Conservation (phyloP, 441 rosid genomes). For the Manihot esculenta region DNA sequence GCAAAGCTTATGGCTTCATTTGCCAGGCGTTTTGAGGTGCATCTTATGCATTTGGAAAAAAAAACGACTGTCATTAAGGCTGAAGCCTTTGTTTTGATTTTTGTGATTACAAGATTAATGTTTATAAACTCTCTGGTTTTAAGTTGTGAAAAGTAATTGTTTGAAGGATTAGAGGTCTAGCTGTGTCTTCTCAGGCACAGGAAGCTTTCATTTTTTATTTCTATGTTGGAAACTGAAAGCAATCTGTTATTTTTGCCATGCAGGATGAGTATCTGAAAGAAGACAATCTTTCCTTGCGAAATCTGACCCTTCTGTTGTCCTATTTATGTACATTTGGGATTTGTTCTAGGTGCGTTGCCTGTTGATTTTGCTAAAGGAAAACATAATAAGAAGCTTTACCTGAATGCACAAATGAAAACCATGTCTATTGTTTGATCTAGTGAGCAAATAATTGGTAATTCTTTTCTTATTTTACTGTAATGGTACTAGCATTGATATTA, state of each 20-base stretch:
- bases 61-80: not conserved
- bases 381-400: not conserved
- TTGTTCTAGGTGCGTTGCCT: constrained; percentile 62
- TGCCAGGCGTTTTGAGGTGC: constrained; percentile 75
- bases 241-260: constrained; percentile 18
- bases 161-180: constrained; percentile 1
- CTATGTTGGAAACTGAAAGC: not conserved
- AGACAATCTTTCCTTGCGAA: constrained; percentile 73
- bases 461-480: not conserved
- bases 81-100: not conserved
- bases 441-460: not conserved
- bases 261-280: constrained; percentile 82
- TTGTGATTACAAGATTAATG: not conserved
- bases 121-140: not conserved
- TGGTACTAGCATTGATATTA: not conserved
- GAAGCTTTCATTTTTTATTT: not conserved
- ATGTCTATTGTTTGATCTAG: not conserved
- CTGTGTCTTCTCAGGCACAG: constrained; percentile 3
- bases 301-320: constrained; percentile 74
- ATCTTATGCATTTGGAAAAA: constrained; percentile 6
- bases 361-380: constrained; percentile 13
- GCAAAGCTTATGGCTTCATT: constrained; percentile 81
- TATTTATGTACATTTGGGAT: constrained; percentile 73
- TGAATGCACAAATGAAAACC: not conserved
- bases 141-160: not conserved